phyloP scores from a whole-genome alignment of 176 grass and related monocot genomes.

The Zea luxurians region DNA sequence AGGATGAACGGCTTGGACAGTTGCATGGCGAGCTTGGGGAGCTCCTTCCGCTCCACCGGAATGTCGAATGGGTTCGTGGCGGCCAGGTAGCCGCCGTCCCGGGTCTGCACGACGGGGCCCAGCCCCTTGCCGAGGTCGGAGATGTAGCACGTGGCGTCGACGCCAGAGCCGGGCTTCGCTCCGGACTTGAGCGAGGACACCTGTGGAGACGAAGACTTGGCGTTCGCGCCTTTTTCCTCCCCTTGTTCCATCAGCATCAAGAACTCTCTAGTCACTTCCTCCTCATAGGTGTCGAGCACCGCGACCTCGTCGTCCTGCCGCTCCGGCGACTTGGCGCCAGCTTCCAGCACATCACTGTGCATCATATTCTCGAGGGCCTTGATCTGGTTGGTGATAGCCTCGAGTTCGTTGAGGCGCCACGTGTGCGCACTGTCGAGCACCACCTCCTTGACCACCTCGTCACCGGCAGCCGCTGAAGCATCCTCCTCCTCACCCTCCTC shows the following conservation, averaged over 20 bases:
- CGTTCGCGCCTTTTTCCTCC: conserved; percentile 21
- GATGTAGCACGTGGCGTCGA: conserved; percentile 47
- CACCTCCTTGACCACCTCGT: conserved; percentile 91
- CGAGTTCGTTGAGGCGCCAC: conserved; percentile 73
- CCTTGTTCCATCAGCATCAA: conserved; percentile 65
- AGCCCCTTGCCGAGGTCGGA: conserved; percentile 86
- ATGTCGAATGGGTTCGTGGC: conserved; percentile 83
- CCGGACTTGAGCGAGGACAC: conserved; percentile 42
- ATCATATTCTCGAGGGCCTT: conserved; percentile 86
- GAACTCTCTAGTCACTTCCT: conserved; percentile 81
- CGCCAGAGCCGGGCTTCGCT: neutral
- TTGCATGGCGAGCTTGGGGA: conserved; percentile 89
- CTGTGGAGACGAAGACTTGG: conserved; percentile 24
- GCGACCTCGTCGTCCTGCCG: conserved; percentile 35
- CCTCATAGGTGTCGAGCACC: conserved; percentile 68
- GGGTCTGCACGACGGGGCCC: conserved; percentile 72
- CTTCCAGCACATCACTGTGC: conserved; percentile 36
- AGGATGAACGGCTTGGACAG: conserved; percentile 81
- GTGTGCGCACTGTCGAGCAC: conserved; percentile 68
- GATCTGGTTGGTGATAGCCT: conserved; percentile 90
- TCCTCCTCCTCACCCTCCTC: conserved; percentile 23
- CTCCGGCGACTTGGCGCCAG: conserved; percentile 15
- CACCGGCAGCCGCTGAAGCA: conserved; percentile 28
- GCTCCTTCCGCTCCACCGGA: conserved; percentile 55
- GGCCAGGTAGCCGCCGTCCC: conserved; percentile 79